Evolutionary conservation across 495 filamentous ascomycete species (phyloP), one percentile per base, ranked within the genome.

Genomic region (Cercophora sp.): DNA sequence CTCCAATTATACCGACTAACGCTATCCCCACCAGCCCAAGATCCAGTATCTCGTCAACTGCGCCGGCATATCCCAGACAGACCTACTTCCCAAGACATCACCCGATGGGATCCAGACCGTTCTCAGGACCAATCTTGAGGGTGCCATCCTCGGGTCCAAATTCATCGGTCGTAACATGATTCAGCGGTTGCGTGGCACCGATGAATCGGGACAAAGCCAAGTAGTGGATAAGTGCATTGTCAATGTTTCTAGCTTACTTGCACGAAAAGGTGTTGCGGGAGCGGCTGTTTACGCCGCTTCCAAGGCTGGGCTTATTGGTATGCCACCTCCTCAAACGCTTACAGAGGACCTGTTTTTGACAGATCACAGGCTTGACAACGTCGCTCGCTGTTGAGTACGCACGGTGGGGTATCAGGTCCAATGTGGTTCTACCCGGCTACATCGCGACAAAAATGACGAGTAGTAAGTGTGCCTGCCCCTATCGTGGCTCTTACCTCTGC

Each of bases 371-470:
- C 32, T 67, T 95, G 27, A 92, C 89, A 0, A 74, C 85, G 23
- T 79, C 87, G 13, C 61, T 93, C 4, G 80, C 86, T 10, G 74
- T 73, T 18, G 89, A 93, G 57, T 67, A 82, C 2, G 83, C 76
- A 2, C 61, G 61, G 16, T 65, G 69, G 24, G 71, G 77, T 8
- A 75, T 92, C 42, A 73, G 89, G 15, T 86, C 86, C 24, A 95
- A 94, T 69, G 85, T 82, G 4, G 83, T 95, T 51, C 63, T 89
- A n/a, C 89, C 89, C 1, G 89, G 89, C 11, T 94, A 90, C 70
- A 85, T 93, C 51, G 72, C 83, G 20, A 91, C 88, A 5, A 76
- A 80, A 4, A 91, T 94, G 88, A 86, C 85, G 42, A 64, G 73
- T 65, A 32, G 11, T 11, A 5, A 18, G 1, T 36, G 31, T 31